Evolutionary conservation across 2,329 filamentous ascomycete species (phyloP), one percentile per base, ranked within the genome.

Genomic region (Sarocladium oryzae): DNA sequence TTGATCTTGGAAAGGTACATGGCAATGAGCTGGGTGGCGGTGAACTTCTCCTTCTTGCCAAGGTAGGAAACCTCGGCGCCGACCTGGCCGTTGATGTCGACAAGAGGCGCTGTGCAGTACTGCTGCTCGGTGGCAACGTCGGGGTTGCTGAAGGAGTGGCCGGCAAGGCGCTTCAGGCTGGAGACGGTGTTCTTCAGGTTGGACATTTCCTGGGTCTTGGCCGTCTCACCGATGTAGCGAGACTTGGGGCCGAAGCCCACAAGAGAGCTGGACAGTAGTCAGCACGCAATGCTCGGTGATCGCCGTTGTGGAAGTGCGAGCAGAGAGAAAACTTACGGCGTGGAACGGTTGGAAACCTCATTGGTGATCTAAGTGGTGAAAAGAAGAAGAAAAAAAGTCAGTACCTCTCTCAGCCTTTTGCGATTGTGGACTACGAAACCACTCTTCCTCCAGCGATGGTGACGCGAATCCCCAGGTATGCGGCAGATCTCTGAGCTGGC

Each of bases 181-280:
- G 83, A 79, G 74, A 99, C 88, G 60, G 93, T 99, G 81, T 99
- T 99, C 79, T 97, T 99, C 66, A 97, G 84, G 79, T 99, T 99
- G 66, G 92, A 96, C 68, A 96, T 95, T 75, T 99, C 93, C 76
- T 96, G 92, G 60, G 92, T 97, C 83, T 97, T 97, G 61, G 93
- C 93, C 53, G 88, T 73, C 77, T 99, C 93, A 60, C 93, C 93
- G 58, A 99, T 81, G 69, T 95, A 95, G 76, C 93, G 88, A 71
- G 82, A 85, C 76, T 95, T 96, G 68, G 89, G 86, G 54, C 90
- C 89, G 72, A 99, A 99, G 64, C 89, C 91, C 63, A 99, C 93
- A 59, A 99, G 79, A 56, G 93, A 90, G 56, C 91, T 95, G 64
- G 7, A 26, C 4, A 6, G 9, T 3, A 24, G 51, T 52, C 33